Conservation (phyloP, 805 yeast genomes). For the Nakazawaea populi region DNA sequence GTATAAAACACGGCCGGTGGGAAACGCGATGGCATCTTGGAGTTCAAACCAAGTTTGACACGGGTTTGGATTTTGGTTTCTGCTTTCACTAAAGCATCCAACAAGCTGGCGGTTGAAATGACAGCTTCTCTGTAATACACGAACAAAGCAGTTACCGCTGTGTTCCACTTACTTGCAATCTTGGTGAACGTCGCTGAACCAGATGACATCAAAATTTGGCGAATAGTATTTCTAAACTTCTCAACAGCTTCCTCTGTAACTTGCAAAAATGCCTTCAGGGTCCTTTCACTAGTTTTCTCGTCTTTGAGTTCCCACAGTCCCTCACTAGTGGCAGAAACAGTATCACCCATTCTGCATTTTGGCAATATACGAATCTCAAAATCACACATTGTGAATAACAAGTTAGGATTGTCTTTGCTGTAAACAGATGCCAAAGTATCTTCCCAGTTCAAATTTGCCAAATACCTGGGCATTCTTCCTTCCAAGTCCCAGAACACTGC, state of each 20-base stretch:
- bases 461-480: constrained; percentile 70
- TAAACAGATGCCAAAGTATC: constrained; percentile 82
- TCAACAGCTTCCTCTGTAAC: constrained; percentile 80
- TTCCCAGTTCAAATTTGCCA: constrained; percentile 74
- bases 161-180: constrained; percentile 94
- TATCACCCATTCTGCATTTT: constrained; percentile 50
- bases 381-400: constrained; percentile 88
- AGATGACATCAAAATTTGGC: constrained; percentile 90
- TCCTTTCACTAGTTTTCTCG: constrained; percentile 68
- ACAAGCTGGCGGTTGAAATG: constrained; percentile 67
- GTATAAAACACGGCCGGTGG: constrained; percentile 99
- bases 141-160: constrained; percentile 79
- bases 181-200: constrained; percentile 95
- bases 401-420: constrained; percentile 83
- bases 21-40: constrained; percentile 97
- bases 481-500: constrained; percentile 90
- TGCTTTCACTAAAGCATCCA: constrained; percentile 80
- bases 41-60: constrained; percentile 90
- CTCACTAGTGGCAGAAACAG: constrained; percentile 45
- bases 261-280: constrained; percentile 81
- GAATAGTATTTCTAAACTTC: constrained; percentile 72
- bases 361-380: constrained; percentile 91
- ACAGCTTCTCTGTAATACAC: constrained; percentile 93
- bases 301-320: constrained; percentile 89
- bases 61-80: constrained; percentile 93